Percentiles rank a stretch among this genome's conserved stretches.
phyloP scores from a whole-genome alignment of 2,329 filamentous ascomycete species.

The Paecilomyces fulvus region DNA sequence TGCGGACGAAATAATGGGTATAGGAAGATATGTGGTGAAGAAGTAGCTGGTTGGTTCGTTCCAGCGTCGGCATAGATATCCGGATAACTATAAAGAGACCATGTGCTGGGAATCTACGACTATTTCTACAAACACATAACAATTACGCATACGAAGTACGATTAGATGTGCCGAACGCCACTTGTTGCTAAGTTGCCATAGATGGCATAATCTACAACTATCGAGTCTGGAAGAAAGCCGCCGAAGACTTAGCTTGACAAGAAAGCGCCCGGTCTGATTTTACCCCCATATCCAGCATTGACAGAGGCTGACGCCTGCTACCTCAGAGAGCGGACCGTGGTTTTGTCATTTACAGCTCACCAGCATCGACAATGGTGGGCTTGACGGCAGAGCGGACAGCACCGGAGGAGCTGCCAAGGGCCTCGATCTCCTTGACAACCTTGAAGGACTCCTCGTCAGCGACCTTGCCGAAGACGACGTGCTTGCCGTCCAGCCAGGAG shows the following conservation, averaged over 20 bases:
- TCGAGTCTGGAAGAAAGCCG: background rate
- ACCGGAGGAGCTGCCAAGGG: constrained; percentile 48
- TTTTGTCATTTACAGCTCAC: constrained; percentile 33
- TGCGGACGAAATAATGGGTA: background rate
- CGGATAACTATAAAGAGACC: background rate
- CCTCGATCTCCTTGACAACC: constrained; percentile 53
- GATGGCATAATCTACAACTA: background rate
- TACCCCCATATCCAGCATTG: background rate
- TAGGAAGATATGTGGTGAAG: background rate
- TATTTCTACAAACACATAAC: background rate
- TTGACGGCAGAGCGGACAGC: constrained; percentile 43
- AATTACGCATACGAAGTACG: background rate
- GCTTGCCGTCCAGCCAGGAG: constrained; percentile 59
- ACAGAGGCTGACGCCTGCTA: background rate
- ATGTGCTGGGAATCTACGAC: background rate
- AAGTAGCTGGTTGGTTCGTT: too few species aligned
- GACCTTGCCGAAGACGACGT: constrained; percentile 62
- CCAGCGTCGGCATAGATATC: background rate
- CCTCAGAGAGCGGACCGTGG: background rate
- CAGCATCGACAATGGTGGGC: constrained; percentile 47
- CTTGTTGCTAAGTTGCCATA: background rate
- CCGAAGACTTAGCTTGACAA: background rate
- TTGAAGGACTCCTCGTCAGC: constrained; percentile 46
- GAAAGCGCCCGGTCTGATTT: background rate
- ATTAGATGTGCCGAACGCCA: background rate